phyloP scores from a whole-genome alignment of 192 early-diverging fungal genomes.

The Linnemannia zychae region DNA sequence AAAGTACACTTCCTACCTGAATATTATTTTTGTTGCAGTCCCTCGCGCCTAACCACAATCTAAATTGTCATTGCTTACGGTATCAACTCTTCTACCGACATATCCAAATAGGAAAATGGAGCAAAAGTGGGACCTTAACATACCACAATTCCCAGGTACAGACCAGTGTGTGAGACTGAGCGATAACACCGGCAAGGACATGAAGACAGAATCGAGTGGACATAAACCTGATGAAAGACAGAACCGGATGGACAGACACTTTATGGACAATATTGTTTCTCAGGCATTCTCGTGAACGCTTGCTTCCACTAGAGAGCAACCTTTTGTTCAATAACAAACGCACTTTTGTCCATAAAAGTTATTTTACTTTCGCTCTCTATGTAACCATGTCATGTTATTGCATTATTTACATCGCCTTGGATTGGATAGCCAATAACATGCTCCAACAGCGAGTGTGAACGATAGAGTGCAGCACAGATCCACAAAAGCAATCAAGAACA shows the following conservation, averaged over 20 bases:
- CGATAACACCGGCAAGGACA: background rate
- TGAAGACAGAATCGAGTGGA: background rate
- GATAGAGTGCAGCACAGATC: too few species aligned
- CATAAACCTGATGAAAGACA: background rate
- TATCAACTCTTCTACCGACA: background rate
- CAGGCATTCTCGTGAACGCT: constrained; percentile 18
- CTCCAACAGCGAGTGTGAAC: too few species aligned
- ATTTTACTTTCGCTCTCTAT: too few species aligned
- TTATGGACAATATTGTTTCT: constrained; percentile 28
- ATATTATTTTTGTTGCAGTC: background rate
- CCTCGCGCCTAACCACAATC: background rate
- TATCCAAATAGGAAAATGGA: constrained; percentile 66
- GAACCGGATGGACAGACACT: constrained; percentile 15
- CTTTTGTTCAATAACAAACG: background rate
- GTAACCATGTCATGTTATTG: too few species aligned
- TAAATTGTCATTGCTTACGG: background rate
- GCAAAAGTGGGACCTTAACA: constrained; percentile 70
- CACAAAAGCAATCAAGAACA: too few species aligned
- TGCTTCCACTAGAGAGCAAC: background rate
- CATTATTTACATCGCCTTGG: too few species aligned
- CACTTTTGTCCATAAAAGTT: too few species aligned
- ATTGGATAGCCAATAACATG: too few species aligned
- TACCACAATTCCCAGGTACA: constrained; percentile 79
- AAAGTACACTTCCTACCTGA: constrained; percentile 49
- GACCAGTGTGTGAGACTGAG: constrained; percentile 77